phyloP scores from a whole-genome alignment of 495 filamentous ascomycete species.

The Aspergillus sclerotiicarbonarius region DNA sequence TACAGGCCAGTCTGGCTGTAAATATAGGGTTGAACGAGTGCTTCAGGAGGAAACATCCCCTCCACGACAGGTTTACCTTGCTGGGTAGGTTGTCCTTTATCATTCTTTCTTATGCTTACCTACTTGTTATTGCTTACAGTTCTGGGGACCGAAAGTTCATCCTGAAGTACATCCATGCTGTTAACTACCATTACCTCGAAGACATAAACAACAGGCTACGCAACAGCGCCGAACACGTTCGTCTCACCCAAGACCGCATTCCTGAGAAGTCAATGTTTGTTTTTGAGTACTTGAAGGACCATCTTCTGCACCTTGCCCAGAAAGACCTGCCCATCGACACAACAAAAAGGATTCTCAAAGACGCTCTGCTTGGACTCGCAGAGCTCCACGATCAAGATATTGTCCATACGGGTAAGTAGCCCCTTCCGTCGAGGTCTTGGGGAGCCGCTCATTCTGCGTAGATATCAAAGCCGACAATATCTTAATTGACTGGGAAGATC shows the following conservation, averaged over 20 bases:
- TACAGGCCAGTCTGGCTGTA: slow-evolving; percentile 24
- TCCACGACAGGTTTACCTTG: slow-evolving; percentile 24
- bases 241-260: slow-evolving; percentile 39
- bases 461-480: slow-evolving; percentile 36
- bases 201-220: slow-evolving; percentile 39
- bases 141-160: slow-evolving; percentile 39
- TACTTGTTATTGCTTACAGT: slow-evolving; percentile 16
- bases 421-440: slow-evolving; percentile 11
- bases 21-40: slow-evolving; percentile 33
- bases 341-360: slow-evolving; percentile 45
- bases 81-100: slow-evolving; percentile 12
- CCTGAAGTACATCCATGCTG: slow-evolving; percentile 39
- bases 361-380: slow-evolving; percentile 42
- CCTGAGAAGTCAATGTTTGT: slow-evolving; percentile 49
- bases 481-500: slow-evolving; percentile 24
- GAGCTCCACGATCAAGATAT: slow-evolving; percentile 48
- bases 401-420: slow-evolving; percentile 40
- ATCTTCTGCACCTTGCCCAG: slow-evolving; percentile 43
- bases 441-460: slow-evolving; percentile 8
- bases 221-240: slow-evolving; percentile 33
- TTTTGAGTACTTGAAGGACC: slow-evolving; percentile 44
- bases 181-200: slow-evolving; percentile 39
- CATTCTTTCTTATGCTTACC: slow-evolving; percentile 5
- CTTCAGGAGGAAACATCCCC: slow-evolving; percentile 25
- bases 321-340: slow-evolving; percentile 32